Evolutionary conservation across 768 basidiomycete genomes (phyloP).

Genomic region (Rhodocollybia butyracea): DNA sequence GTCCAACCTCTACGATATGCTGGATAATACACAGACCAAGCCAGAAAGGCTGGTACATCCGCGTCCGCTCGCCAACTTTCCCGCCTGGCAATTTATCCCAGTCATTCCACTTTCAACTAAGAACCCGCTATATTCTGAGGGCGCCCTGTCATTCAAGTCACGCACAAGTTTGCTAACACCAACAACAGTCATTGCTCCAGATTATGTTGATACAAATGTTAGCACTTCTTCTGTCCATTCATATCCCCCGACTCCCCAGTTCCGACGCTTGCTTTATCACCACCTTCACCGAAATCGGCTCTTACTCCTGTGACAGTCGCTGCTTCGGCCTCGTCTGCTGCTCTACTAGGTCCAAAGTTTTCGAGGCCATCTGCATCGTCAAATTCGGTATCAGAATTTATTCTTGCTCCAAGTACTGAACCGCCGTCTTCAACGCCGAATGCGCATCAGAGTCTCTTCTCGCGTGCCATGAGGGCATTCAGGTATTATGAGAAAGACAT

Average conservation of each 20-base stretch:
- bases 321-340: constrained; percentile 12
- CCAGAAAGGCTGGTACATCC: constrained; percentile 8
- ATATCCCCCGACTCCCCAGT: constrained; percentile 30
- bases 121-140: constrained; percentile 26
- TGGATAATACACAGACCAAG: constrained; percentile 7
- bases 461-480: constrained; percentile 26
- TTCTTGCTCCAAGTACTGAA: constrained; percentile 26
- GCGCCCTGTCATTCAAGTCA: constrained; percentile 29
- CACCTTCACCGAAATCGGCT: constrained; percentile 16
- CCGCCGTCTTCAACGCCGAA: constrained; percentile 16
- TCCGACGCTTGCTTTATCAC: constrained; percentile 11
- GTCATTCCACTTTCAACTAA: constrained; percentile 25
- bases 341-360: constrained; percentile 12
- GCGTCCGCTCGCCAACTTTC: constrained; percentile 2
- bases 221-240: constrained; percentile 26
- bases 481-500: constrained; percentile 19
- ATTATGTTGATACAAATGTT: constrained; percentile 14
- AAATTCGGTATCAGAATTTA: constrained; percentile 24
- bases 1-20: neutral
- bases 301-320: neutral
- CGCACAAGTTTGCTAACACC: constrained; percentile 22
- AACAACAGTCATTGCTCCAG: neutral
- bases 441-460: constrained; percentile 9
- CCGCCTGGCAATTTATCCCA: constrained; percentile 24
- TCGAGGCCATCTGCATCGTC: constrained; percentile 16